A percentile compares a stretch with the other conserved stretches of the same genome.
Conservation (phyloP, 768 basidiomycete species). For the Dacryopinax spathularia region DNA sequence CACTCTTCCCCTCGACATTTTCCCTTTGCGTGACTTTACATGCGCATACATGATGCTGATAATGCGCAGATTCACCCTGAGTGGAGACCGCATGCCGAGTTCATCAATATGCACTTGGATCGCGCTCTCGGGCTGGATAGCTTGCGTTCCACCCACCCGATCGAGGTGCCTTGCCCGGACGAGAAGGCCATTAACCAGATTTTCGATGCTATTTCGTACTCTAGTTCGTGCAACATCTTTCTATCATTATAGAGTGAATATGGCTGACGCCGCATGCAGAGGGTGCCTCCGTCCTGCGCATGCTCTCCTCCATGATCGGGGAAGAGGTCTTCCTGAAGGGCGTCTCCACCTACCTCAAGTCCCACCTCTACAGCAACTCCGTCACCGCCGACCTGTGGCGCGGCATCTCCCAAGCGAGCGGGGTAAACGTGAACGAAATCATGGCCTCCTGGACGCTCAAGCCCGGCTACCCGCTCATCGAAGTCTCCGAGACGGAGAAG, state of each 20-base stretch:
- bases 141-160: constrained; percentile 77
- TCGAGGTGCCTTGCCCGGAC: constrained; percentile 82
- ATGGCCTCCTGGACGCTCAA: constrained; percentile 87
- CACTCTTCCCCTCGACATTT: not conserved
- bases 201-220: constrained; percentile 77
- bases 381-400: constrained; percentile 78
- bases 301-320: constrained; percentile 79
- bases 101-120: constrained; percentile 64
- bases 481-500: constrained; percentile 58
- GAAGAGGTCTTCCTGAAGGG: constrained; percentile 78
- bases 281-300: constrained; percentile 62
- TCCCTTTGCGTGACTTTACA: constrained; percentile 3
- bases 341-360: constrained; percentile 84
- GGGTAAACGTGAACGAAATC: constrained; percentile 54
- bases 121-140: constrained; percentile 72
- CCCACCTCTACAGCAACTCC: constrained; percentile 70
- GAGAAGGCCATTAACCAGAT: constrained; percentile 82
- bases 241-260: constrained; percentile 8
- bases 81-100: constrained; percentile 70
- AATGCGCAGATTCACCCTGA: constrained; percentile 37
- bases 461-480: constrained; percentile 81
- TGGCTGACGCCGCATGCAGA: constrained; percentile 9
- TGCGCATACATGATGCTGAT: constrained; percentile 37
- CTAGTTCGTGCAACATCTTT: constrained; percentile 55
- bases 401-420: constrained; percentile 64